These are phyloP conservation scores for Malassezia sympodialis DNA, from an alignment of 1,284 basidiomycete genomes.

Conservation along the genomic window DNA sequence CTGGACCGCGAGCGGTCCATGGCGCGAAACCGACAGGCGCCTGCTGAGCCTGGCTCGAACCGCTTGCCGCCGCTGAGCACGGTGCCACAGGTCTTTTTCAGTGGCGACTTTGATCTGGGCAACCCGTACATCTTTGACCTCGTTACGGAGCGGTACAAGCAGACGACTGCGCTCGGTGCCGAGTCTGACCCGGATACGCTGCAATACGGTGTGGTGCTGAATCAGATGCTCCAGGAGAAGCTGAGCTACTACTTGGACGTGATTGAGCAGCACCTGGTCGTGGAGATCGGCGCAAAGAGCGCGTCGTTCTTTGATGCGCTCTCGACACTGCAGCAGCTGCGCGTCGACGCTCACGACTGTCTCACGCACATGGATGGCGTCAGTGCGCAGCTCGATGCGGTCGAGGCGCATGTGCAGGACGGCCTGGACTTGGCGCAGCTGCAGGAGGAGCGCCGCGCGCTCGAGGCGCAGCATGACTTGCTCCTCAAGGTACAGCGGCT, in stretches of 20 bases:
- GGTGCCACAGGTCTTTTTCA: constrained; percentile 68
- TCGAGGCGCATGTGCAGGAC: constrained; percentile 55
- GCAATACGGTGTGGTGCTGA: constrained; percentile 35
- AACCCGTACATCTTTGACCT: constrained; percentile 70
- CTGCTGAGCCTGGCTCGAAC: constrained; percentile 17
- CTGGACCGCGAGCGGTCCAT: constrained; percentile 35
- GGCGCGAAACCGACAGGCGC: constrained; percentile 19
- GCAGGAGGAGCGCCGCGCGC: constrained; percentile 27
- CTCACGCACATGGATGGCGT: constrained; percentile 66
- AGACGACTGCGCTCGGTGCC: constrained; percentile 12
- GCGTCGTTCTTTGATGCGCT: constrained; percentile 93
- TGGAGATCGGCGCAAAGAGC: constrained; percentile 79
- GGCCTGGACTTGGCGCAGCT: constrained; percentile 24
- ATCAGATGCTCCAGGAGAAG: constrained; percentile 69
- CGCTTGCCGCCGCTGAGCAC: constrained; percentile 55
- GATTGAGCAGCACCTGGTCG: constrained; percentile 84
- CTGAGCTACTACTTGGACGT: constrained; percentile 87
- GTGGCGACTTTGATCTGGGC: constrained; percentile 70
- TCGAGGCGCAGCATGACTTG: constrained; percentile 22
- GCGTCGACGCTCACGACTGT: constrained; percentile 75
- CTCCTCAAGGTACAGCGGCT: constrained; percentile 24
- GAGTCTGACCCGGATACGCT: constrained; percentile 2
- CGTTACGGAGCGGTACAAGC: constrained; percentile 59
- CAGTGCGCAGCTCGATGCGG: constrained; percentile 61
- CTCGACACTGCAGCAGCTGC: constrained; percentile 81